A percentile compares a stretch with the other conserved stretches of the same genome.
phyloP scores from a whole-genome alignment of 2,329 filamentous ascomycete genomes.

The Exophiala phaeomuriformis region DNA sequence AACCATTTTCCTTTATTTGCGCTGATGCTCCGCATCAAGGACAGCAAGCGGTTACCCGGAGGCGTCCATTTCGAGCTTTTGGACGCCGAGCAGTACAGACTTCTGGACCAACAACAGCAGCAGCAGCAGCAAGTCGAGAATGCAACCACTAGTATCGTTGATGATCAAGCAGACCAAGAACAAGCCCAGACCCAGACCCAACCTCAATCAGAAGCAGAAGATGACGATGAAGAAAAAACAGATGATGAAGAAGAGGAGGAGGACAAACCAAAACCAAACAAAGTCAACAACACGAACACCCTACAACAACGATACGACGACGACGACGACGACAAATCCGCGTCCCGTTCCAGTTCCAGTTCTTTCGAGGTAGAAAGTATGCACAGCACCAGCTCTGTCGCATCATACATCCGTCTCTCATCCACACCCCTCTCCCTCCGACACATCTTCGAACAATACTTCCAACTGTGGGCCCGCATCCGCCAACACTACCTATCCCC shows the following conservation, averaged over 20 bases:
- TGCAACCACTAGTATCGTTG: too few species aligned
- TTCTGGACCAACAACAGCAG: conserved; percentile 8
- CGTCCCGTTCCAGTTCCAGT: too few species aligned
- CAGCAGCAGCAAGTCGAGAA: too few species aligned
- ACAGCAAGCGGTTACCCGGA: conserved; percentile 81
- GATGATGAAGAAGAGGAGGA: conserved; percentile 8
- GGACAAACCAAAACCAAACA: neutral
- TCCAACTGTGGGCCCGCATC: conserved; percentile 84
- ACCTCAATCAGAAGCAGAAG: neutral
- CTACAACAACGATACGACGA: too few species aligned
- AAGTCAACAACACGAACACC: conserved; percentile 7
- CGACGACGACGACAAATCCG: too few species aligned
- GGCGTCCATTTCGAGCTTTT: conserved; percentile 29
- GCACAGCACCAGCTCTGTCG: too few species aligned
- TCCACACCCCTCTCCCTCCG: conserved; percentile 81
- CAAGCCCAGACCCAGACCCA: too few species aligned
- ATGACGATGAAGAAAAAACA: neutral
- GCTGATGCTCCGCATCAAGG: conserved; percentile 90
- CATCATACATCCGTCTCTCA: conserved; percentile 38
- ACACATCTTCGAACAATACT: conserved; percentile 97
- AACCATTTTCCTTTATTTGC: conserved; percentile 98
- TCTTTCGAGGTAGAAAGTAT: too few species aligned
- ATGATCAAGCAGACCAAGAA: too few species aligned
- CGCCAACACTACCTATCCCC: conserved; percentile 92
- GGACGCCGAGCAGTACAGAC: conserved; percentile 9